phyloP scores from a whole-genome alignment of 495 filamentous ascomycete genomes.

The Daldinia caldariorum region DNA sequence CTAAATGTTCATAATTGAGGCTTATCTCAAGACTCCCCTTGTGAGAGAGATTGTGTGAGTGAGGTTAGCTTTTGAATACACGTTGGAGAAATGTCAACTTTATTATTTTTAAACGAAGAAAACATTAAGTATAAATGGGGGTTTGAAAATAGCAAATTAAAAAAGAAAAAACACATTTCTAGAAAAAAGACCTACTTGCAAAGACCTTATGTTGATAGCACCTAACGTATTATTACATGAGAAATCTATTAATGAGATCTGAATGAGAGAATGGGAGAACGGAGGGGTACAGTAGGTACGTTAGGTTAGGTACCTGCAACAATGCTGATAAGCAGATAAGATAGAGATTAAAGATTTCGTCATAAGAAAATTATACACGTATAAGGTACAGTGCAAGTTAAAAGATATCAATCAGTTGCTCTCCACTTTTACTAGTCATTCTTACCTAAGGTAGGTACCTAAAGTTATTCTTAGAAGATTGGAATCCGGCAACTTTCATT shows the following conservation, averaged over 20 bases:
- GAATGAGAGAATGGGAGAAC: not conserved
- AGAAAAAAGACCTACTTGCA: not conserved
- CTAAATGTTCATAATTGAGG: slow-evolving; percentile 29
- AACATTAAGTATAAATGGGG: too few relatives aligned
- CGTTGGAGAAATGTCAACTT: not conserved
- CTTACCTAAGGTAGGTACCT: too few relatives aligned
- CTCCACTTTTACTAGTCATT: not conserved
- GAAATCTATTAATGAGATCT: slow-evolving; percentile 3
- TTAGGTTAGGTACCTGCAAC: not conserved
- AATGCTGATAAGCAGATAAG: not conserved
- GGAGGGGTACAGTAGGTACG: not conserved
- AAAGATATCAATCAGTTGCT: not conserved
- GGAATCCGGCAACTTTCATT: slow-evolving; percentile 10
- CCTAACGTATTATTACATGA: not conserved
- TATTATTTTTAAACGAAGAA: too few relatives aligned
- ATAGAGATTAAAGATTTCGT: not conserved
- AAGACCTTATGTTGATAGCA: not conserved
- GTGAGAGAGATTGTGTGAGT: not conserved
- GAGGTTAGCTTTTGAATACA: not conserved
- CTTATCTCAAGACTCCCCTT: slow-evolving; percentile 12
- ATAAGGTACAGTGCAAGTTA: not conserved
- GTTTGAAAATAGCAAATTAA: not conserved
- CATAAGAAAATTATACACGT: not conserved
- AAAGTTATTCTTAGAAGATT: slow-evolving; percentile 3
- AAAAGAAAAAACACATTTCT: not conserved